Evolutionary conservation across 2,329 filamentous ascomycete species (phyloP), one percentile per base, ranked within the genome.

Genomic region (Penicillium brevicompactum): DNA sequence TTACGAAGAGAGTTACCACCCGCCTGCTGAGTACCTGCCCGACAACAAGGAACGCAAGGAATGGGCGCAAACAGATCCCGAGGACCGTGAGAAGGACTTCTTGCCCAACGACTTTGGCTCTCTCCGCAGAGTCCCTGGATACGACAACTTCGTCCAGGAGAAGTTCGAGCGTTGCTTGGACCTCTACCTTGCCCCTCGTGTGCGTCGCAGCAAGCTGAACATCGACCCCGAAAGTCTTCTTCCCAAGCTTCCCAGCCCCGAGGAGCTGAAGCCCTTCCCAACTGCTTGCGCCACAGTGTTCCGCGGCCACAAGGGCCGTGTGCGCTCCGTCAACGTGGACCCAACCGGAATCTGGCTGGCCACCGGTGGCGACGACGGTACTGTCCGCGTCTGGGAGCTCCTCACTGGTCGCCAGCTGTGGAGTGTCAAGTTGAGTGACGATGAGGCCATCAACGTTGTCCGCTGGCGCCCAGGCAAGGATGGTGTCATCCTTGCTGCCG

Each of bases 1-100:
- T 49, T 97, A 96, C 72, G 92, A 96, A 67, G 86, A 97, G 73
- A 96, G 91, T 69, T 97, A 99, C 73, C 96, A 97, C 74, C 94
- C 94, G 22, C 94, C 95, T 47, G 85, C 89, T 4, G 94, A 99
- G 78, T 99, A 97, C 72, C 80, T 99, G 2, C 95, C 93, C 1
- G 89, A 90, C 51, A 85, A 88, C 67, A 87, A 90, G 38, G 94
- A 99, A 78, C 90, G 83, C 71, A 86, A 90, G 63, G 83, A 84
- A 13, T 99, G 94, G 94, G 87, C 96, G 67, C 84, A 89, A 49
- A 81, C 85, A 24, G 93, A 97, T 60, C 89, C 91, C 2, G 94
- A 97, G 71, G 94, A 99, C 60, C 83, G 92, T 53, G 91, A 96
- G 66, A 92, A 88, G 70, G 90, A 96, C 46, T 99, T 91, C 67